Evolutionary conservation across 2,329 filamentous ascomycete species (phyloP), one percentile per base, ranked within the genome.

Genomic region (Cladosporium sp.): DNA sequence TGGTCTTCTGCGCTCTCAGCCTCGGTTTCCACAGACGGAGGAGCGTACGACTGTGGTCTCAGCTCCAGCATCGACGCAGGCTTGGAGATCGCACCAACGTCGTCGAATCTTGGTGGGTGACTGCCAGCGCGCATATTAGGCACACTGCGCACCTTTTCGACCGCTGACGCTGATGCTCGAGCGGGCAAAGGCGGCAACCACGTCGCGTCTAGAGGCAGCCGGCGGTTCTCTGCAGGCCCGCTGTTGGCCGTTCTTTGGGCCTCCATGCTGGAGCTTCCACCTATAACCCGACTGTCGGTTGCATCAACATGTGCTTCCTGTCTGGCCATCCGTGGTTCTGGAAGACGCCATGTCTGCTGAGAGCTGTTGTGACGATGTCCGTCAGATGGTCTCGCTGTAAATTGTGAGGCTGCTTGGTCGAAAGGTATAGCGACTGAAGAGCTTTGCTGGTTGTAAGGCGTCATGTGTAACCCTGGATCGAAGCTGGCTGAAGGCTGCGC

Each of bases 1-100:
- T 34, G 53, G 26, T 59, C 63, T 8, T 59, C 63, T 53, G 60
- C 60, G 26, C 60, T 63, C 49, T 63, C 60, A 18, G 54, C 63
- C 56, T 65, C 63, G 43, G 63, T 65, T 46, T 65, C 63, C 5
- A 65, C 63, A 51, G 60, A 63, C 21, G 60, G 60, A 39, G 60
- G 49, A 34, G 43, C 49, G 30, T 65, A 65, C 14, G 54, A 30
- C 43, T 59, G 63, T 8, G 63, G 30, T 21, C 43, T 59, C 56
- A 63, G 49, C 36, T 65, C 54, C 54, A 59, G 32, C 63, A 65
- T 65, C 43, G 63, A 65, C 25, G 63, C 63, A 65, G 54, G 63
- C 43, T 59, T 65, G 23, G 43, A 65, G 10, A 65, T 53, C 56
- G 43, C 63, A 53, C 46, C 46, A 23, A 7, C 30, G 10, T 49